Percentiles rank a stretch among this genome's conserved stretches.
Conservation (phyloP, 441 rosid species). For the Euphorbia schlechtendalii region DNA sequence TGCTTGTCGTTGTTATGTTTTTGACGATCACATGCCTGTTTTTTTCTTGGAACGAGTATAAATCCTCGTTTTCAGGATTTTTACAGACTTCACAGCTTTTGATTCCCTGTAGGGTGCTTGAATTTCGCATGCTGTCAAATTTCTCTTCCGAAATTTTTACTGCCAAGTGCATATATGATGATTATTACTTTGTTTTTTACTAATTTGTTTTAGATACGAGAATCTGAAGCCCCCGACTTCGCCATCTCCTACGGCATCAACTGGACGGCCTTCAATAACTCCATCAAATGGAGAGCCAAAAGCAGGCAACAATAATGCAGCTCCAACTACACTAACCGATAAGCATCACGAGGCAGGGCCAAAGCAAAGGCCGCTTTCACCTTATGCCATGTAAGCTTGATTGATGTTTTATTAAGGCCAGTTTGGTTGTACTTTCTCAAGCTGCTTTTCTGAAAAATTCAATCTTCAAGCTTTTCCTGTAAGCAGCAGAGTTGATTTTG, state of each 20-base stretch:
- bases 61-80: background rate
- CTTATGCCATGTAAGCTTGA: slow-evolving; percentile 52
- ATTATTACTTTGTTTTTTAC: background rate
- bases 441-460: no score
- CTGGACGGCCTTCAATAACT: slow-evolving; percentile 12
- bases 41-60: background rate
- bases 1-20: background rate
- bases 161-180: background rate
- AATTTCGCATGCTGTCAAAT: background rate
- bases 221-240: slow-evolving; percentile 54
- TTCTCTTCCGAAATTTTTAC: background rate
- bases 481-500: no score
- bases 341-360: slow-evolving; percentile 21
- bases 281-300: slow-evolving; percentile 13
- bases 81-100: background rate
- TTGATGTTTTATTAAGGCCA: no score
- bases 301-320: slow-evolving; percentile 24
- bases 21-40: background rate
- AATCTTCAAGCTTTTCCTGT: no score
- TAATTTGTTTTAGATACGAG: slow-evolving; percentile 35
- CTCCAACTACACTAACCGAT: slow-evolving; percentile 24
- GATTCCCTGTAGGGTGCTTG: background rate
- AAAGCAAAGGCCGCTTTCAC: slow-evolving; percentile 57
- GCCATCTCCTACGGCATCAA: slow-evolving; percentile 32
- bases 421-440: no score